Conservation (phyloP, 2,329 filamentous ascomycete genomes). For the Ophiosphaerella korrae region DNA sequence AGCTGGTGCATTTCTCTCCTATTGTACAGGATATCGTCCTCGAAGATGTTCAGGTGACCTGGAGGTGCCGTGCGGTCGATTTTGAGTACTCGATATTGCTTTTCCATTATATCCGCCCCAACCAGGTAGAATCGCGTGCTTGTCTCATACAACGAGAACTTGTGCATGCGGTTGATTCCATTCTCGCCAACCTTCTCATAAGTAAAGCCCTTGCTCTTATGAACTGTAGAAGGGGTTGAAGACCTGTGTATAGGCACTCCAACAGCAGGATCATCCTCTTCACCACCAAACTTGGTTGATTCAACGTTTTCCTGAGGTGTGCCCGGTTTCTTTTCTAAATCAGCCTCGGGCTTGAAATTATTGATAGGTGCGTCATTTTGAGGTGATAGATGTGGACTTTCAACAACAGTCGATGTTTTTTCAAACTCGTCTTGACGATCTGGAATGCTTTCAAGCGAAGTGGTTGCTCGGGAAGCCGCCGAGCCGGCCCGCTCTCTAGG, state of each 20-base stretch:
- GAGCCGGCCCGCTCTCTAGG: slow-evolving; percentile 32
- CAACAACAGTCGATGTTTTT: slow-evolving; percentile 29
- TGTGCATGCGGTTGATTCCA: slow-evolving; percentile 73
- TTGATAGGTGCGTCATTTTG: slow-evolving; percentile 31
- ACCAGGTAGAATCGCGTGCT: slow-evolving; percentile 92
- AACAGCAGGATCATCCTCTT: slow-evolving; percentile 48
- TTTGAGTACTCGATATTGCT: slow-evolving; percentile 87
- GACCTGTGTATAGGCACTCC: slow-evolving; percentile 47
- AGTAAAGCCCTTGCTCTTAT: slow-evolving; percentile 45
- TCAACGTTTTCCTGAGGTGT: slow-evolving; percentile 36
- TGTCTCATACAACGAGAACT: slow-evolving; percentile 97
- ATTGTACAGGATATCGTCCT: slow-evolving; percentile 94
- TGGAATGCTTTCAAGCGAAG: slow-evolving; percentile 32
- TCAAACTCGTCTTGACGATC: slow-evolving; percentile 36
- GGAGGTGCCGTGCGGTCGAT: slow-evolving; percentile 86
- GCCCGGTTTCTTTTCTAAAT: slow-evolving; percentile 38
- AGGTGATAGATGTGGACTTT: slow-evolving; percentile 28
- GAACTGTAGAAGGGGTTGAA: slow-evolving; percentile 46
- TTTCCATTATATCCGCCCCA: slow-evolving; percentile 87
- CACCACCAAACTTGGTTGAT: slow-evolving; percentile 46
- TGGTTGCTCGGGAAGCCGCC: slow-evolving; percentile 25
- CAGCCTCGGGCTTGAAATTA: slow-evolving; percentile 39
- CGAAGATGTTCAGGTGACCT: slow-evolving; percentile 80
- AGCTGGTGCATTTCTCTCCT: slow-evolving; percentile 91
- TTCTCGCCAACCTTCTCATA: slow-evolving; percentile 51